Base-by-base conservation (phyloP, 1,284 basidiomycete genomes). In the Rhodotorula sp. region DNA sequence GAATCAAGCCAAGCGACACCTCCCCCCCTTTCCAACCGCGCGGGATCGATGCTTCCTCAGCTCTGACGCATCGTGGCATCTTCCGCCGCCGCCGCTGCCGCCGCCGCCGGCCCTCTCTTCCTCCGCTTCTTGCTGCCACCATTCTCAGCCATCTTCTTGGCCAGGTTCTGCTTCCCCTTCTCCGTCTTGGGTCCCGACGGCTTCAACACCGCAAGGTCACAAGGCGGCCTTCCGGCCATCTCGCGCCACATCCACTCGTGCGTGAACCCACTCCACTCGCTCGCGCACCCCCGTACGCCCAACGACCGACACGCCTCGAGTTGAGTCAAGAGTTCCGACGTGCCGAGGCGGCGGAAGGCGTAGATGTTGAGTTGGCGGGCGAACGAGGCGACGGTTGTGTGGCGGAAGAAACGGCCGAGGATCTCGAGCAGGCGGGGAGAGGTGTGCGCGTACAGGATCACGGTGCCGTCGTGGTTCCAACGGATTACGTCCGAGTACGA, bases 211-310 rank as follows among this genome's bases (percentile, higher is more conserved):
- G 20, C 48, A 10, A 73, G 39, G 10, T 68, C 62, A 60, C 71
- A 73, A 52, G 29, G 5, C 43, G 34, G 57, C 16, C 39, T 21
- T 0, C 31, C 34, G 12, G 18, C 49, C 6, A 20, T 23, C 18
- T 67, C 65, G 49, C 69, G 62, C 56, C 54, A 73, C 57, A 73
- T 70, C 29, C 31, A 18, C 10, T 62, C 58, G 54, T 73, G 71
- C n/a, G 58, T 26, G 62, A 73, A 70, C 21, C 65, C 71, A 6
- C 57, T 64, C 49, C 51, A 70, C 14, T 70, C 69, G 57, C 16
- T 23, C 43, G 69, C 61, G 61, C 43, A 57, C 43, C 57, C 26
- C 31, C 29, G 16, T 7, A 14, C 34, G 48, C 34, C 43, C 23
- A 39, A 5, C 21, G 58, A 23, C 6, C 47, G 10, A 26, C 18